Base-by-base conservation (phyloP, 2,329 filamentous ascomycete genomes). In the Anthostomella pinea region DNA sequence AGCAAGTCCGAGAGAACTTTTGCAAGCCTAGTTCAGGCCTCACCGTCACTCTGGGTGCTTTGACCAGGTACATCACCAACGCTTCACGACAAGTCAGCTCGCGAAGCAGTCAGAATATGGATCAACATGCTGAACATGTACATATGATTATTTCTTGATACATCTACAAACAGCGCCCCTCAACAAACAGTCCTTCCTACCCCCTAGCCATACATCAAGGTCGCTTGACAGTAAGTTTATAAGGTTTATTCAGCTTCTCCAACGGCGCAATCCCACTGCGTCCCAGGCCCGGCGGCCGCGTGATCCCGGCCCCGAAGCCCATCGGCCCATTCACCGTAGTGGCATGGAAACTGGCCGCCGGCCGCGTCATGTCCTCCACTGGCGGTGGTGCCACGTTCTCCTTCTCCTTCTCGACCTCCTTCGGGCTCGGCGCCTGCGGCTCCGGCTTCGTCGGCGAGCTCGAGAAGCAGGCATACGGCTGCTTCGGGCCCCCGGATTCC, bases 381-480 rank as follows among this genome's bases (percentile, higher is more conserved):
- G 46, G 37, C 40, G 43, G 36, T 7, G 38, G 52, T 10, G 56
- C 52, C 18, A 51, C 38, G 6, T 61, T 54, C 4, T 58, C 49
- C 20, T 55, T 54, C 13, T 56, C 45, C 2, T 45, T 51, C 5
- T 44, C 31, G 11, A 53, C 35, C 24, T 26, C 28, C 25, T 28
- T 35, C 33, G n/a, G 56, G 15, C 8, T 21, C 29, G 19, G 31
- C 15, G 16, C 25, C 9, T 43, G 17, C 36, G 20, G 35, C 20
- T 30, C 34, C 3, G 30, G 46, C 26, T 30, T 37, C 4, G 45
- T 48, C 7, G 77, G 75, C 13, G 77, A 77, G 58, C 77, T 81
- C 0, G 76, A 80, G 51, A 81, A 79, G 43, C 69, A 73, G 1
- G 67, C 56, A 47, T 86, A 84, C 6, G 62, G 60, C 33, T 70